Evolutionary conservation across 2,329 filamentous ascomycete species (phyloP).

Genomic region (Fusarium nodosum): DNA sequence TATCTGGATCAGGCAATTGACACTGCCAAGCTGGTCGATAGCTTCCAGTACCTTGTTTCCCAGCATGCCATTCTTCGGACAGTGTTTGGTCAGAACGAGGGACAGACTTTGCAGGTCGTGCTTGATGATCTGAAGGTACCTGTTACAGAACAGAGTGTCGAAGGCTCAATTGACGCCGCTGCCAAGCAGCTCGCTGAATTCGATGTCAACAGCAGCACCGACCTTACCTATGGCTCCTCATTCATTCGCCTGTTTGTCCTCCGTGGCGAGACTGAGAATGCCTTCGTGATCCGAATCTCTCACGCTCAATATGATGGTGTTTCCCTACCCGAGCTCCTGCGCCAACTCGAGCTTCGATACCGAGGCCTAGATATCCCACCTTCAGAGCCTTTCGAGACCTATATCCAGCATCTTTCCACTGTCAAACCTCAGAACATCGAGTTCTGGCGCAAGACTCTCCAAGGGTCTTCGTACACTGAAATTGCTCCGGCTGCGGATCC

Average conservation of each 20-base stretch:
- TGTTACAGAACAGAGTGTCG: conserved; percentile 24
- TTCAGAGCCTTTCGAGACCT: conserved; percentile 41
- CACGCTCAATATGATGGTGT: conserved; percentile 66
- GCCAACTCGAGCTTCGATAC: conserved; percentile 58
- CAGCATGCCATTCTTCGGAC: conserved; percentile 47
- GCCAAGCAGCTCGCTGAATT: conserved; percentile 39
- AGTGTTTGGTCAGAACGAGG: conserved; percentile 43
- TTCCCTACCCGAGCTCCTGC: conserved; percentile 59
- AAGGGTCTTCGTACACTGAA: conserved; percentile 41
- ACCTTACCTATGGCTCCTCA: conserved; percentile 30
- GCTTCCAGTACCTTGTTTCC: conserved; percentile 45
- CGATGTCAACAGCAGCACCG: conserved; percentile 27
- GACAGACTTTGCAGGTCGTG: conserved; percentile 41
- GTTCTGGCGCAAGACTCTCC: conserved; percentile 41
- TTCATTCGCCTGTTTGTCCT: conserved; percentile 44
- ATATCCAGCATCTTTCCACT: conserved; percentile 27
- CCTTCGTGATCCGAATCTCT: conserved; percentile 55
- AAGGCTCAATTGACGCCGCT: conserved; percentile 30
- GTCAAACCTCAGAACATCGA: conserved; percentile 26
- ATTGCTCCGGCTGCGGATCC: conserved; percentile 37
- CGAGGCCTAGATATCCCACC: conserved; percentile 42
- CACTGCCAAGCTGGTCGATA: conserved; percentile 27
- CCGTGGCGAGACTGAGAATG: conserved; percentile 37
- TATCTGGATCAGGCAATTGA: conserved; percentile 48
- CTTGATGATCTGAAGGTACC: conserved; percentile 36